These are phyloP conservation scores for Closterium sp. DNA, from an alignment of 139 green algal genomes.

Conservation along the genomic window DNA sequence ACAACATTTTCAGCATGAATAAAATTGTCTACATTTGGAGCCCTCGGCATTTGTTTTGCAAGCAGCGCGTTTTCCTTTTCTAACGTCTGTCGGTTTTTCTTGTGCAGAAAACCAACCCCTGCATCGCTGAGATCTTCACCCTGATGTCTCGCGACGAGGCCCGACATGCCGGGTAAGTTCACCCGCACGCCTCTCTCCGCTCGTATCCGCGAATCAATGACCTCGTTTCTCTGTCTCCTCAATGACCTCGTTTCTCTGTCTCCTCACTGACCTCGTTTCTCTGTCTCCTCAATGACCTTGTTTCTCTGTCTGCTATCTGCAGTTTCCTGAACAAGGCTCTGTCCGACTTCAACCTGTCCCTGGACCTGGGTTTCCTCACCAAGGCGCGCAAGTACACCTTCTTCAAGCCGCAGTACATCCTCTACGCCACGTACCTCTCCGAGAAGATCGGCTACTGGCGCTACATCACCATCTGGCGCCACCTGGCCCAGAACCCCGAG, in stretches of 20 bases:
- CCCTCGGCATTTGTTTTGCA: no score
- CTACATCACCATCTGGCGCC: constrained; percentile 93
- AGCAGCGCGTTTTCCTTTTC: no score
- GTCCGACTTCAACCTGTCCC: constrained; percentile 89
- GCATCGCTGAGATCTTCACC: constrained; percentile 94
- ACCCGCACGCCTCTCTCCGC: not conserved
- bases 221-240: no score
- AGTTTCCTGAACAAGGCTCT: constrained; percentile 97
- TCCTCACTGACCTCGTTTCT: no score
- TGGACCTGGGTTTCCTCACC: constrained; percentile 99
- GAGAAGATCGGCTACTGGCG: constrained; percentile 98
- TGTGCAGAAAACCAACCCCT: constrained; percentile 77
- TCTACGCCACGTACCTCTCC: constrained; percentile 97
- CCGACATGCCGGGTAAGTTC: constrained; percentile 82
- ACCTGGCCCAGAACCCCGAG: constrained; percentile 93
- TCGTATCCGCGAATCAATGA: no score
- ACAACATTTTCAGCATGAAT: no score
- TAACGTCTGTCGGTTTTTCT: not conserved
- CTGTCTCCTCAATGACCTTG: no score
- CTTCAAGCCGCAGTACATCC: constrained; percentile 99
- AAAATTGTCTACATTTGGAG: no score
- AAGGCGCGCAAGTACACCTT: constrained; percentile 93
- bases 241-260: no score
- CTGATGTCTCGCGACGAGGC: constrained; percentile 99
- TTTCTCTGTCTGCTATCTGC: not conserved